Conservation (phyloP, 306 rosid genomes). For the Phaseolus lunatus region DNA sequence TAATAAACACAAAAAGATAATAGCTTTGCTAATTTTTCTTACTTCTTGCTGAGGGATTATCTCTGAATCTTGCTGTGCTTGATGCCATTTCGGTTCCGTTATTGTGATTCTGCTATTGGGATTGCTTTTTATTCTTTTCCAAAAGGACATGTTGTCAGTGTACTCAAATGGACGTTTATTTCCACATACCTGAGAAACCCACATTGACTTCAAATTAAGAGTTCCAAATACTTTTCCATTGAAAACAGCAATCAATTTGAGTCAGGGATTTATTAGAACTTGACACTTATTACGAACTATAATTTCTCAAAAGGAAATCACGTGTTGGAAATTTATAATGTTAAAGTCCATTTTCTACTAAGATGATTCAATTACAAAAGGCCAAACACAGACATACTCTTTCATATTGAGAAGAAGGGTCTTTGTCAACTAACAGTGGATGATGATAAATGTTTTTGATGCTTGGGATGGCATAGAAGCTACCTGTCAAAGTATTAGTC, state of each 20-base stretch:
- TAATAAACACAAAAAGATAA: background rate
- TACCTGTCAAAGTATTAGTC: conserved; percentile 42
- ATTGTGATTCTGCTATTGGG: conserved; percentile 44
- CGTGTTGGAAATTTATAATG: conserved; percentile 1
- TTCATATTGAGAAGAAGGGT: conserved; percentile 50
- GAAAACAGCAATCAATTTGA: background rate
- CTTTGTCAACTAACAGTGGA: conserved; percentile 48
- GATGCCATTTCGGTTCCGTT: conserved; percentile 52
- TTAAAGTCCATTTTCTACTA: background rate
- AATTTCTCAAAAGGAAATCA: background rate
- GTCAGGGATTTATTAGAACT: background rate
- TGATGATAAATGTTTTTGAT: conserved; percentile 47
- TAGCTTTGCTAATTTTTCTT: background rate
- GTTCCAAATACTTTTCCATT: background rate
- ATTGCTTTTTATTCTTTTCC: conserved; percentile 41
- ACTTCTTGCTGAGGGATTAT: conserved; percentile 45
- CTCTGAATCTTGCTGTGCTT: conserved; percentile 24
- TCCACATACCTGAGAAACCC: conserved; percentile 47
- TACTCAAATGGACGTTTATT: conserved; percentile 59
- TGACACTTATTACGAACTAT: background rate
- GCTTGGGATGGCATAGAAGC: conserved; percentile 38
- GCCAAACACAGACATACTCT: conserved; percentile 23
- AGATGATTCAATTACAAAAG: background rate
- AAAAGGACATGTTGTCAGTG: conserved; percentile 30
- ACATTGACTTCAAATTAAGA: background rate